Conservation (phyloP, 495 filamentous ascomycete species). For the Xylaria castorea region DNA sequence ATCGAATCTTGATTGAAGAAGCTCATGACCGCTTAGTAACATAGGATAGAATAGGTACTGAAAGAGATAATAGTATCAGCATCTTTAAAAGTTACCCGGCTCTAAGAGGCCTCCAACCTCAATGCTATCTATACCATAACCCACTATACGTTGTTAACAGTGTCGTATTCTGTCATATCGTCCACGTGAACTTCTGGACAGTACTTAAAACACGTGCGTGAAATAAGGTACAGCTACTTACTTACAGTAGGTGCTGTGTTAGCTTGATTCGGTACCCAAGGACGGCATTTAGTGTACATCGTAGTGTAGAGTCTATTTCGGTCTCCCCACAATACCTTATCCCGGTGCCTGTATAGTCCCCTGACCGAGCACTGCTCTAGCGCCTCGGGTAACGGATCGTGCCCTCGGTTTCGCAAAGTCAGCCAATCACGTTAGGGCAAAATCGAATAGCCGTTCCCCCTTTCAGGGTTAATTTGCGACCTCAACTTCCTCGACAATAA, state of each 20-base stretch:
- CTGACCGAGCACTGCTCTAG: not conserved
- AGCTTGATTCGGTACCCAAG: too few relatives aligned
- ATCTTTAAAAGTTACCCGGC: not conserved
- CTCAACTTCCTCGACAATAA: not conserved
- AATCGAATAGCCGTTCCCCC: not conserved
- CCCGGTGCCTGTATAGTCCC: not conserved
- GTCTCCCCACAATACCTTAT: not conserved
- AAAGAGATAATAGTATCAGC: not conserved
- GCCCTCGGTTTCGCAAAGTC: slow-evolving; percentile 21
- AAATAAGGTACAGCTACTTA: not conserved
- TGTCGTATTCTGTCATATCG: not conserved
- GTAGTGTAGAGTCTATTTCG: not conserved
- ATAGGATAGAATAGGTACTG: not conserved
- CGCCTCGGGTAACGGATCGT: not conserved
- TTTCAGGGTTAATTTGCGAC: slow-evolving; percentile 18
- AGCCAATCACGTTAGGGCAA: not conserved
- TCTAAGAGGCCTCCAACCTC: not conserved
- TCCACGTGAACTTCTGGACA: not conserved
- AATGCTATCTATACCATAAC: not conserved
- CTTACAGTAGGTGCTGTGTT: too few relatives aligned
- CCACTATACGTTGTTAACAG: not conserved
- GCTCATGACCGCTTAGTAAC: not conserved
- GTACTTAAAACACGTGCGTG: not conserved
- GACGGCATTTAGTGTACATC: too few relatives aligned
- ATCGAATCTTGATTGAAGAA: not conserved